phyloP scores from a whole-genome alignment of 306 rosid genomes.

The Aeschynomene evenia region DNA sequence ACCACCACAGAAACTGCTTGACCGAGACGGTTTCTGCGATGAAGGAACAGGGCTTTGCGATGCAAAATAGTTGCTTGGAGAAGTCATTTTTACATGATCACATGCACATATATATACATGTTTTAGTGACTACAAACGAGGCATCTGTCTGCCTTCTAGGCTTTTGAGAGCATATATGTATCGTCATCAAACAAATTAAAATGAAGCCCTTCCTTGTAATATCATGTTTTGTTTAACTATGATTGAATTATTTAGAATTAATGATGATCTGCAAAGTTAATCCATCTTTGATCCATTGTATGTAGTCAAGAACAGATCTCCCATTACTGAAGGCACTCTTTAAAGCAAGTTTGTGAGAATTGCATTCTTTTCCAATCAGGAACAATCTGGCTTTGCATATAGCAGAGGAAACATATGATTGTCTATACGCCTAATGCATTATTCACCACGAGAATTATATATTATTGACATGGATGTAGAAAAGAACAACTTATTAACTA shows the following conservation, averaged over 20 bases:
- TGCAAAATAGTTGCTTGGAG: constrained; percentile 37
- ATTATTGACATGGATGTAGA: neutral
- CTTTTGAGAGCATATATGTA: constrained; percentile 16
- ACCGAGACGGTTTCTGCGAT: constrained; percentile 58
- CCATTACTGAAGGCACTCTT: neutral
- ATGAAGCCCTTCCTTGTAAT: constrained; percentile 1
- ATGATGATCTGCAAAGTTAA: neutral
- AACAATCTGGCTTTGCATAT: neutral
- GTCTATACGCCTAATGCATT: neutral
- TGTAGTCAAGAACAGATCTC: neutral
- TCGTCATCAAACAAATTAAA: neutral
- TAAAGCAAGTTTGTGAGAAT: neutral
- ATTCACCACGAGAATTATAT: neutral
- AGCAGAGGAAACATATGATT: neutral
- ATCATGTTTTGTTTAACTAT: neutral
- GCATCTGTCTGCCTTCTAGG: constrained; percentile 14
- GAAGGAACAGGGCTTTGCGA: constrained; percentile 74
- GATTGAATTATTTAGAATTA: neutral
- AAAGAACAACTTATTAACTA: neutral
- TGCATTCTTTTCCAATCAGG: neutral
- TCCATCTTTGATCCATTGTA: neutral
- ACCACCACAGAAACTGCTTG: constrained; percentile 66
- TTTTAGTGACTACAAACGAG: constrained; percentile 21
- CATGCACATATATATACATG: constrained; percentile 1
- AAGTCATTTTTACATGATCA: constrained; percentile 2